Percentiles rank a stretch among this genome's conserved stretches.
Evolutionary conservation across 192 early-diverging fungal genomes (phyloP).

Genomic region (Spinellus fusiger): DNA sequence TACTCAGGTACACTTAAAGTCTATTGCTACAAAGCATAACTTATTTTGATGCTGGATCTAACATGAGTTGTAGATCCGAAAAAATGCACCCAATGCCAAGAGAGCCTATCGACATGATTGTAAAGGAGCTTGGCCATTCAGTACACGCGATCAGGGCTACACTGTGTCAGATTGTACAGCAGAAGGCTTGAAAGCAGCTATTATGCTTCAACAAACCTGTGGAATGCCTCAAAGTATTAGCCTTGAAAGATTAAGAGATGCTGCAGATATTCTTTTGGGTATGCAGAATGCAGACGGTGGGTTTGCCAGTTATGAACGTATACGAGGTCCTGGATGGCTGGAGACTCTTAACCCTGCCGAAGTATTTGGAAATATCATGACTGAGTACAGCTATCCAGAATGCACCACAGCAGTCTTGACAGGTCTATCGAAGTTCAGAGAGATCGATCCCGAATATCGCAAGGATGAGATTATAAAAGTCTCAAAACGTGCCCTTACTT

Average conservation of each 20-base stretch:
- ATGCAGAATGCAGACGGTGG: constrained; percentile 93
- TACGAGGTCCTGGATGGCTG: constrained; percentile 72
- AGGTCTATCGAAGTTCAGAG: constrained; percentile 71
- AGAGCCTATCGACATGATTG: constrained; percentile 76
- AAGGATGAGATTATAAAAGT: constrained; percentile 64
- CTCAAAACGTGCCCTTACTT: constrained; percentile 58
- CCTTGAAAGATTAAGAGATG: constrained; percentile 69
- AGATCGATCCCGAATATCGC: constrained; percentile 77
- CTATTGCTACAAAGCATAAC: neutral
- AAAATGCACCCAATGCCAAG: constrained; percentile 59
- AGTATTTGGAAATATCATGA: constrained; percentile 97
- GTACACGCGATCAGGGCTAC: constrained; percentile 87
- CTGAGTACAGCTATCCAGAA: constrained; percentile 95
- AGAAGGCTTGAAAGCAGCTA: constrained; percentile 82
- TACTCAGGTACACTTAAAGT: constrained; percentile 39
- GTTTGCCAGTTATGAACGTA: constrained; percentile 88
- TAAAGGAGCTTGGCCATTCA: constrained; percentile 96
- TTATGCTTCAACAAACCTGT: constrained; percentile 62
- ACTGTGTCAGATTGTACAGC: constrained; percentile 95
- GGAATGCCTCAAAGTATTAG: constrained; percentile 53
- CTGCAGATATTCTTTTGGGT: constrained; percentile 84
- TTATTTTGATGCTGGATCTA: neutral
- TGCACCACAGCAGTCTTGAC: constrained; percentile 93
- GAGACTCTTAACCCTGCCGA: constrained; percentile 93
- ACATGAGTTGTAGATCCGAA: constrained; percentile 49